Evolutionary conservation across 768 basidiomycete genomes (phyloP).

Genomic region (Termitomyces sp.): DNA sequence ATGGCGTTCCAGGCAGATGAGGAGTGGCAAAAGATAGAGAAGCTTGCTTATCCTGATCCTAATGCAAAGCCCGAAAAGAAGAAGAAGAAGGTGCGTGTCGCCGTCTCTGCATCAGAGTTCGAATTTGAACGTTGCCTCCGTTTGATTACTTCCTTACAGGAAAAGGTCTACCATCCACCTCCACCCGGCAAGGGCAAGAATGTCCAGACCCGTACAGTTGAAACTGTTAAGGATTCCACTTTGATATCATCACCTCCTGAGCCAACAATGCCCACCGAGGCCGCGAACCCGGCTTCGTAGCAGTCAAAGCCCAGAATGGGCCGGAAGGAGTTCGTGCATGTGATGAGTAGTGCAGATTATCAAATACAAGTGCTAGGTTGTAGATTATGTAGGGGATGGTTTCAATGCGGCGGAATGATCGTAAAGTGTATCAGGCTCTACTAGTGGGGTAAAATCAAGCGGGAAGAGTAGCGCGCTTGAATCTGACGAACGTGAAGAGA

Average conservation of each 20-base stretch:
- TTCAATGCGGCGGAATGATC: constrained; percentile 1
- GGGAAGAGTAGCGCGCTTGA: not conserved
- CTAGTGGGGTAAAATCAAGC: not conserved
- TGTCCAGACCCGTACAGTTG: constrained; percentile 16
- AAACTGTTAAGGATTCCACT: not conserved
- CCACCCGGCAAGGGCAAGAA: constrained; percentile 77
- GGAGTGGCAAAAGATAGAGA: constrained; percentile 76
- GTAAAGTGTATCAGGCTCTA: not conserved
- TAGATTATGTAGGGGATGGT: constrained; percentile 4
- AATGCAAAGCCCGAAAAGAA: constrained; percentile 60
- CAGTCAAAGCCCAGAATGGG: not conserved
- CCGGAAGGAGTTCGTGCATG: not conserved
- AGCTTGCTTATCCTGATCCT: constrained; percentile 79
- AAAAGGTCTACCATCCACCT: constrained; percentile 79
- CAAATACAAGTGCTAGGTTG: constrained; percentile 5
- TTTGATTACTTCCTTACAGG: constrained; percentile 32
- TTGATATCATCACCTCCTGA: constrained; percentile 10
- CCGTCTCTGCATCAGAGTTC: not conserved
- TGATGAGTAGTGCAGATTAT: constrained; percentile 9
- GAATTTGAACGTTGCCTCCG: not conserved
- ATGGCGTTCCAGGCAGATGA: constrained; percentile 68
- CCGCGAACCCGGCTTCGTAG: constrained; percentile 4
- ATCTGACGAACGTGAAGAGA: not conserved
- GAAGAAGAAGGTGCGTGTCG: constrained; percentile 46
- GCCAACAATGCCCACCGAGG: not conserved